Conservation (phyloP, 495 filamentous ascomycete genomes). For the Xylaria flabelliformis region DNA sequence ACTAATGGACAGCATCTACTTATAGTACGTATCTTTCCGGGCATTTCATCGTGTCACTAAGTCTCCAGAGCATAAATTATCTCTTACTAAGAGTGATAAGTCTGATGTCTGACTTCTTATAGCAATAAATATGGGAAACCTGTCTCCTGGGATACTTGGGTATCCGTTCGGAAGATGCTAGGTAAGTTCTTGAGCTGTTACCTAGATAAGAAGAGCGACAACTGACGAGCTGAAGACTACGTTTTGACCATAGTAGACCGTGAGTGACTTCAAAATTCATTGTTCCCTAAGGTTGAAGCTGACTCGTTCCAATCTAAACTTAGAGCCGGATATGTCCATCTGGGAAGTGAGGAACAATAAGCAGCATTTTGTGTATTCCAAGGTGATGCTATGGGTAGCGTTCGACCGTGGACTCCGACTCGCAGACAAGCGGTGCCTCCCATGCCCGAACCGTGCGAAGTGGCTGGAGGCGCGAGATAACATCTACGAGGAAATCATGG, state of each 20-base stretch:
- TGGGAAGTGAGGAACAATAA: slow-evolving; percentile 77
- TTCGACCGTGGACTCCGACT: slow-evolving; percentile 74
- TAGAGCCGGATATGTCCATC: slow-evolving; percentile 75
- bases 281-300: not conserved
- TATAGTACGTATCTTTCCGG: slow-evolving; percentile 51
- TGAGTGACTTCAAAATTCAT: slow-evolving; percentile 26
- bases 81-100: not conserved
- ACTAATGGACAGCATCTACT: slow-evolving; percentile 75
- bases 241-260: slow-evolving; percentile 59
- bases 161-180: slow-evolving; percentile 63
- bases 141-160: slow-evolving; percentile 75
- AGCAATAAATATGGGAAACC: slow-evolving; percentile 77
- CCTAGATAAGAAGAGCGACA: no score
- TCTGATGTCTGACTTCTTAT: not conserved
- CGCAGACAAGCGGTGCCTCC: slow-evolving; percentile 71
- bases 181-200: slow-evolving; percentile 36
- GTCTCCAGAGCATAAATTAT: not conserved
- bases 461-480: slow-evolving; percentile 68
- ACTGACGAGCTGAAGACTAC: slow-evolving; percentile 47
- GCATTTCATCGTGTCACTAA: not conserved
- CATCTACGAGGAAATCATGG: slow-evolving; percentile 77
- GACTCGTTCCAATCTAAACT: not conserved
- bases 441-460: slow-evolving; percentile 67
- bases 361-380: slow-evolving; percentile 75
- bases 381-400: slow-evolving; percentile 79